Evolutionary conservation across 768 basidiomycete species (phyloP), one percentile per base, ranked within the genome.

Genomic region (Ramaria sp.): DNA sequence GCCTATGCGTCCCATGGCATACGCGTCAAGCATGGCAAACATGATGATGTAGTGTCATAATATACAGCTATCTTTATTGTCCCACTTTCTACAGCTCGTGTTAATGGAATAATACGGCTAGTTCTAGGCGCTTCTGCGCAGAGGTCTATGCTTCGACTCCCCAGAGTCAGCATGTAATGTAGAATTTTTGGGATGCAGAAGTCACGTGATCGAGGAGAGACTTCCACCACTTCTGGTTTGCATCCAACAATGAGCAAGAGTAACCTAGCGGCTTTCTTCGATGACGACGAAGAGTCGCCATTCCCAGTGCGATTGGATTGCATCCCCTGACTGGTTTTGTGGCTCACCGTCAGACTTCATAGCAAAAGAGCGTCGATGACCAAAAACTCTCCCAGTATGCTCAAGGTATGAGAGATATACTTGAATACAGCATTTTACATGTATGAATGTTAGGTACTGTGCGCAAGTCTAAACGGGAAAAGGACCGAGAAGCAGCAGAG

Each of bases 1-100:
- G 22, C 84, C 89, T 30, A 74, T 94, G 75, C 88, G 84, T 66
- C 93, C 93, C 10, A 96, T 96, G 93, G 92, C 92, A 1, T 95
- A 91, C 62, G 77, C 84, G 0, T 78, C 76, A 59, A 79, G 81
- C 20, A 68, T 91, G 54, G 76, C 79, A 15, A 82, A 70, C 62
- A 68, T 91, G 71, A 78, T 90, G 75, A 82, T 86, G 85, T 85
- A 74, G 71, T 7, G 42, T 43, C n/a, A 43, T 19, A 43, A 4
- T 43, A 13, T 43, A 13, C 20, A n/a, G n/a, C 42, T n/a, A n/a
- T 43, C 17, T 22, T 17, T 43, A 43, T 43, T 37, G 9, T 37
- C 34, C 34, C 34, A 37, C 34, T 37, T 37, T 10, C 9, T 37
- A 37, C 34, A 13, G 34, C 13, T 37, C 9, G 34, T 37, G 34